A percentile compares a stretch with the other conserved stretches of the same genome.
Evolutionary conservation across 176 grass and related monocot species (phyloP).

Genomic region (Areca catechu): DNA sequence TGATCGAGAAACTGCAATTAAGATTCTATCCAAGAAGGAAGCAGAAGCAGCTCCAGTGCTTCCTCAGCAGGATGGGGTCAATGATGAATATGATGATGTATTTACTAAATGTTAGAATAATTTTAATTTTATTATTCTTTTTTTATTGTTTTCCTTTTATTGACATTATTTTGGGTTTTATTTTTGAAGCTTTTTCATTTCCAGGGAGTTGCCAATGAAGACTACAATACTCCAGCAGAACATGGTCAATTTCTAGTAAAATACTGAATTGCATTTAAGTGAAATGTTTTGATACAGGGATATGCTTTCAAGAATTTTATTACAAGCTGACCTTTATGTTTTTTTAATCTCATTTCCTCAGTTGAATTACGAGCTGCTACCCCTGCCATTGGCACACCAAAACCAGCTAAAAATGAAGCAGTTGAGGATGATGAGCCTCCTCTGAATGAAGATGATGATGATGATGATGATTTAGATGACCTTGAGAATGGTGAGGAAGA

Average conservation of each 20-base stretch:
- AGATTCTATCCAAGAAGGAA: slow-evolving; percentile 17
- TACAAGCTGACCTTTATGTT: not conserved
- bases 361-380: slow-evolving; percentile 53
- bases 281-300: not conserved
- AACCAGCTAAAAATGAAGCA: slow-evolving; percentile 28
- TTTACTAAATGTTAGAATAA: slow-evolving; percentile 14
- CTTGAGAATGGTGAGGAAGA: slow-evolving; percentile 54
- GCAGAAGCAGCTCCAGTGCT: slow-evolving; percentile 21
- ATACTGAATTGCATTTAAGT: not conserved
- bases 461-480: slow-evolving; percentile 57
- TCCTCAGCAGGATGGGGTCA: slow-evolving; percentile 55
- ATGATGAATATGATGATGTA: slow-evolving; percentile 89
- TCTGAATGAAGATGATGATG: slow-evolving; percentile 66
- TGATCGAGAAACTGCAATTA: slow-evolving; percentile 23
- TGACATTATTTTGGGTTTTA: slow-evolving; percentile 3
- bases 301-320: not conserved
- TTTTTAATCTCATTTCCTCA: slow-evolving; percentile 7
- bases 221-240: slow-evolving; percentile 66
- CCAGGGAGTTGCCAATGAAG: slow-evolving; percentile 56
- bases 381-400: slow-evolving; percentile 50
- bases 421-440: slow-evolving; percentile 59
- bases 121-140: slow-evolving; percentile 2
- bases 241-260: slow-evolving; percentile 32
- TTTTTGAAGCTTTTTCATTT: slow-evolving; percentile 48
- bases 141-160: not conserved